Conservation (phyloP, 148 eudicot species). For the Rhododendron henanense region DNA sequence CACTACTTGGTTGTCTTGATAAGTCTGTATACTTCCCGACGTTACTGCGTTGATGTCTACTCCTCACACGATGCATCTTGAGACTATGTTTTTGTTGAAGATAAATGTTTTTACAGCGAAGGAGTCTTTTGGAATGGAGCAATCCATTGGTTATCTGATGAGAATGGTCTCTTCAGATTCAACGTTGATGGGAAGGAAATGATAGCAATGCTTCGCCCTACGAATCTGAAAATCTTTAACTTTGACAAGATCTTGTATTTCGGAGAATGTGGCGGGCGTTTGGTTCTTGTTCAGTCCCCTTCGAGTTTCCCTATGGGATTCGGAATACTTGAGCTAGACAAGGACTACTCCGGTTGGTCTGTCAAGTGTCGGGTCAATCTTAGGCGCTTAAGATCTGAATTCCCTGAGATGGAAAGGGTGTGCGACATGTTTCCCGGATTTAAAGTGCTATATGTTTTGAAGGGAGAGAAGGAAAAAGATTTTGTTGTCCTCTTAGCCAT, state of each 20-base stretch:
- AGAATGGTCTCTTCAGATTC: neutral
- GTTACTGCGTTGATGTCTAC: neutral
- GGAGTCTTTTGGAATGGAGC: neutral
- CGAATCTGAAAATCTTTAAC: neutral
- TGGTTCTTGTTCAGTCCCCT: neutral
- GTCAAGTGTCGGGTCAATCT: neutral
- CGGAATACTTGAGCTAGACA: neutral
- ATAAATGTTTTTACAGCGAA: neutral
- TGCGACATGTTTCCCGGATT: neutral
- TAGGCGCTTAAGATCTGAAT: neutral
- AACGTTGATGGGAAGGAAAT: neutral
- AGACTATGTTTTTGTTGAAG: neutral
- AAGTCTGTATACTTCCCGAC: neutral
- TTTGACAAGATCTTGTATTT: neutral
- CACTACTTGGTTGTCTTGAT: neutral
- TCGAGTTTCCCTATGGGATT: neutral
- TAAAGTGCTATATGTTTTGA: neutral
- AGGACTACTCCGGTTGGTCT: neutral
- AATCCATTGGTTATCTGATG: neutral
- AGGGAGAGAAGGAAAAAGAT: neutral
- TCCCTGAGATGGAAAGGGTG: too few species aligned
- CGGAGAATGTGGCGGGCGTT: neutral
- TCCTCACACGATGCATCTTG: neutral
- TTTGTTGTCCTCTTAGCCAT: neutral
- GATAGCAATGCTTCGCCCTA: neutral